Percentiles rank a stretch among this genome's conserved stretches.
Evolutionary conservation across 2,329 filamentous ascomycete genomes (phyloP).

Genomic region (Colletotrichum sp.): DNA sequence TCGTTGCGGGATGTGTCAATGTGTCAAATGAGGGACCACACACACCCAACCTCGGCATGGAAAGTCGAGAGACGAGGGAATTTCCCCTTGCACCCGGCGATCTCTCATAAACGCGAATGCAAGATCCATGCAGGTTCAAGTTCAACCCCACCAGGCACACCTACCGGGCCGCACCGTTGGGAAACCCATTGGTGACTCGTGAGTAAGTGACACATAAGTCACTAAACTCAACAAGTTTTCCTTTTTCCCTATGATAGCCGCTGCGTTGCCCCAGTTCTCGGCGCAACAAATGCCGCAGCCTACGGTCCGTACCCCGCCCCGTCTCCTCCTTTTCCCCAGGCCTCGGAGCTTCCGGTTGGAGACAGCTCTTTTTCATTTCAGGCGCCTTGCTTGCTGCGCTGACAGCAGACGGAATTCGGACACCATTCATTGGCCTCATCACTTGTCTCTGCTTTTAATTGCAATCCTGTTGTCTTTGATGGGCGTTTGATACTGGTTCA

Average conservation of each 20-base stretch:
- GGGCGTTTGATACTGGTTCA: background rate
- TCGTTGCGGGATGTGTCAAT: background rate
- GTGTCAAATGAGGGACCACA: background rate
- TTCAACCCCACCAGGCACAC: background rate
- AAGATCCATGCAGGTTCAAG: slow-evolving; percentile 11
- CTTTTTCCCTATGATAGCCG: slow-evolving; percentile 14
- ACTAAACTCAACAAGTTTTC: slow-evolving; percentile 22
- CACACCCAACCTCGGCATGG: background rate
- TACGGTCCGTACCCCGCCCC: slow-evolving; percentile 1
- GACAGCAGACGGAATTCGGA: background rate
- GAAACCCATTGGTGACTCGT: background rate
- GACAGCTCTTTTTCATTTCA: background rate
- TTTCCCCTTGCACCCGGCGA: background rate
- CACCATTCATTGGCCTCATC: background rate
- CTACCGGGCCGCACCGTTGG: background rate
- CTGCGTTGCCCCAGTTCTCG: background rate
- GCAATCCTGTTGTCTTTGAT: background rate
- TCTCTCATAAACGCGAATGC: background rate
- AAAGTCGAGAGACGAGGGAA: background rate
- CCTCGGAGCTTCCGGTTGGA: background rate
- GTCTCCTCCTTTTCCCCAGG: background rate
- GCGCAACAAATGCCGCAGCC: slow-evolving; percentile 17
- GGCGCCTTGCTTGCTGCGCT: background rate
- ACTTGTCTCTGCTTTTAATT: background rate
- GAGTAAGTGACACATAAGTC: slow-evolving; percentile 8